Base-by-base conservation (phyloP, 495 filamentous ascomycete genomes). In the Letharia lupina region DNA sequence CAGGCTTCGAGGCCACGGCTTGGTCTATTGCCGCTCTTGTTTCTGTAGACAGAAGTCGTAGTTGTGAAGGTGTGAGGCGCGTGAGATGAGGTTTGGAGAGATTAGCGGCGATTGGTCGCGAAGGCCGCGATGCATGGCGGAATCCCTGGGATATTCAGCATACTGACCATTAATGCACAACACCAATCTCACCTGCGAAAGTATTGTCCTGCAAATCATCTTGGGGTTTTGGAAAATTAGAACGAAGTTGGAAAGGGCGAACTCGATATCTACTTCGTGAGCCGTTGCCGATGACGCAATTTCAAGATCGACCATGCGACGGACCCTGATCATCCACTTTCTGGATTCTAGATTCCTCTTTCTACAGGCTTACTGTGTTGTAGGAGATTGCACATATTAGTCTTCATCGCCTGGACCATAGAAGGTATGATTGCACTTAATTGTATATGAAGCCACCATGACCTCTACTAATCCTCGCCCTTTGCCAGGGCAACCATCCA, bases 1-100 rank as follows among this genome's bases (percentile, higher is more conserved):
- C 93, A 6, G 93, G 93, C 13, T 91, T 87, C 3, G 91, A 89
- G 35, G 74, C 78, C 28, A 98, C 85, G 12, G 92, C 93, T 74
- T 91, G 89, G 72, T 97, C 89, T 68, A 98, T 97, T 6, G 92
- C 91, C 39, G 83, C 75, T 65, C 79, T 82, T 31, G 88, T 92
- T 68, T 91, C 85, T 40, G 85, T 80, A 16, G 94, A 96, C 47
- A 98, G 82, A 23, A 87, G 79, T 28, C 92, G 88, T 48, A 83
- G 72, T 62, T 80, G 73, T 63, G 52, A 77, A 74, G 60, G 44
- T 66, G 71, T 63, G 74, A 72, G 61, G 72, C 74, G 42, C 71
- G 60, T 44, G 64, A 61, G 45, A 33, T 37, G 63, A 47, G 73
- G 67, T 68, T 74, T 72, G 33, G 68, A 68, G 60, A 75, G 63